These are phyloP conservation scores for Diaporthe sp. DNA, from an alignment of 2,329 filamentous ascomycete genomes.

Conservation along the genomic window DNA sequence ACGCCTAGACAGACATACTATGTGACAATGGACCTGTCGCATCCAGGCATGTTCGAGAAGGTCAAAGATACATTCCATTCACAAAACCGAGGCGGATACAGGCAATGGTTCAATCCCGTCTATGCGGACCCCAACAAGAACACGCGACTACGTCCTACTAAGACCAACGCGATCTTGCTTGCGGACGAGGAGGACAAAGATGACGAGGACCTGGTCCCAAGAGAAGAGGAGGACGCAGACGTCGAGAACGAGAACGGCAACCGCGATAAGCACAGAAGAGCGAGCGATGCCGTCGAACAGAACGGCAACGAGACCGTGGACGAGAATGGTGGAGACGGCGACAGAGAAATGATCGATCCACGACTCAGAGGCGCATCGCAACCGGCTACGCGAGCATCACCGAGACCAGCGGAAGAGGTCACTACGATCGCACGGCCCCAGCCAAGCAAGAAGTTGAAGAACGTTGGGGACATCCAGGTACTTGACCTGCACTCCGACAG, in stretches of 20 bases:
- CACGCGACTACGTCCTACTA: constrained; percentile 36
- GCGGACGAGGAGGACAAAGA: constrained; percentile 41
- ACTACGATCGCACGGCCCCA: not conserved
- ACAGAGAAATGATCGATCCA: constrained; percentile 40
- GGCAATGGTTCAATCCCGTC: constrained; percentile 51
- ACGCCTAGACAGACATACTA: constrained; percentile 69
- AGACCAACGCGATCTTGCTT: constrained; percentile 39
- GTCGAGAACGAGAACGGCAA: constrained; percentile 39
- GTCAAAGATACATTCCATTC: constrained; percentile 54
- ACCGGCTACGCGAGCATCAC: constrained; percentile 19
- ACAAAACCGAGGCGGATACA: constrained; percentile 60
- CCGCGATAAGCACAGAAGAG: constrained; percentile 37
- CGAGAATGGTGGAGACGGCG: constrained; percentile 18
- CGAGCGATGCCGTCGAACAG: constrained; percentile 7
- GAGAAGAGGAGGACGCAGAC: constrained; percentile 36
- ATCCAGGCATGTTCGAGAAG: constrained; percentile 65
- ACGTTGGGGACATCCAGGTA: constrained; percentile 74
- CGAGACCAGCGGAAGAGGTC: constrained; percentile 33
- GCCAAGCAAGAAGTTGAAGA: constrained; percentile 25
- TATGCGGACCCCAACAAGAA: constrained; percentile 40
- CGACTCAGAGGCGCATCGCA: constrained; percentile 22
- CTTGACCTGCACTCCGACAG: constrained; percentile 83
- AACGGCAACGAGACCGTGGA: constrained; percentile 21
- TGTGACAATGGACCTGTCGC: constrained; percentile 72
- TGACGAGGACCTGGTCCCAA: constrained; percentile 35